Evolutionary conservation across 176 grass and related monocot species (phyloP).

Genomic region (Leersia perrieri): DNA sequence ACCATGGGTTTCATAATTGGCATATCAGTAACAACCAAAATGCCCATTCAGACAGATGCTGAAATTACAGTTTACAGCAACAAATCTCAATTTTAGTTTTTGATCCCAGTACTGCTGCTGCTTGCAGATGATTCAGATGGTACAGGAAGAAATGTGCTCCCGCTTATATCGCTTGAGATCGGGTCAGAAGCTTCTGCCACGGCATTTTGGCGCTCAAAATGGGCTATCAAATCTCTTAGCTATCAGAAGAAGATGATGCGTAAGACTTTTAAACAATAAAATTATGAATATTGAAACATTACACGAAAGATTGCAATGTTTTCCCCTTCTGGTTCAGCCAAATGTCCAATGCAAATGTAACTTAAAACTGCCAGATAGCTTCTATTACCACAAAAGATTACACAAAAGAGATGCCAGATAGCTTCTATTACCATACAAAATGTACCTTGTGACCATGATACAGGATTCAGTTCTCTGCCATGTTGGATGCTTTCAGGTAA

Average conservation of each 20-base stretch:
- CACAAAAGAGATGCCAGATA: background rate
- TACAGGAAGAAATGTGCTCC: slow-evolving; percentile 27
- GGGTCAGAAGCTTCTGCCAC: slow-evolving; percentile 34
- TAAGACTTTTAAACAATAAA: slow-evolving; percentile 14
- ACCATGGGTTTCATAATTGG: background rate
- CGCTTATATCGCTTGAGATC: slow-evolving; percentile 36
- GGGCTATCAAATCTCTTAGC: slow-evolving; percentile 66
- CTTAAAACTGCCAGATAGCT: too few species aligned
- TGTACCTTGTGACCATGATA: background rate
- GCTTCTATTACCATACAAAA: background rate
- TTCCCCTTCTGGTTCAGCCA: background rate
- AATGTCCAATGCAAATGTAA: background rate
- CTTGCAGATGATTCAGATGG: slow-evolving; percentile 31
- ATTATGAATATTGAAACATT: background rate
- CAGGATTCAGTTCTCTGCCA: background rate
- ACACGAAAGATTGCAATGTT: background rate
- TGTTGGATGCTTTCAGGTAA: background rate
- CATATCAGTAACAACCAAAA: background rate
- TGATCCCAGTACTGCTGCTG: background rate
- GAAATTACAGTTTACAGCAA: background rate
- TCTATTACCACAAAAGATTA: background rate
- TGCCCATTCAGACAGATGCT: background rate
- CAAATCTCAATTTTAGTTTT: slow-evolving; percentile 22
- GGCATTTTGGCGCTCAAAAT: slow-evolving; percentile 41
- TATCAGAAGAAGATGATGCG: slow-evolving; percentile 30